Percentiles rank a stretch among this genome's conserved stretches.
Evolutionary conservation across 306 rosid genomes (phyloP).

Genomic region (Prunus dulcis): DNA sequence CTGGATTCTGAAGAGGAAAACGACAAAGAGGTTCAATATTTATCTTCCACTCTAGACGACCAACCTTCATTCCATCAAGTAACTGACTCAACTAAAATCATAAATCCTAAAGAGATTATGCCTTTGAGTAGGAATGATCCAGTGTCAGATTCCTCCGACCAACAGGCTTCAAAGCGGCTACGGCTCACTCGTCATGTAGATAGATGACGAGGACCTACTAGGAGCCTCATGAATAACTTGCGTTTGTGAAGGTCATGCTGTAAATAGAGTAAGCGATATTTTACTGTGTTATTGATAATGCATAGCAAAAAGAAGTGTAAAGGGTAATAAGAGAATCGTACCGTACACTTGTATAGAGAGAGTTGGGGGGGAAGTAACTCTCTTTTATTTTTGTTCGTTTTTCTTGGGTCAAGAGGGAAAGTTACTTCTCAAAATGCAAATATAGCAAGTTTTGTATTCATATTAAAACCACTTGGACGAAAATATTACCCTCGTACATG

Average conservation of each 20-base stretch:
- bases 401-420: too few relatives aligned
- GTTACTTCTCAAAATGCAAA: too few relatives aligned
- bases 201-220: conserved; percentile 19
- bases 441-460: background rate
- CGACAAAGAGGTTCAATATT: conserved; percentile 6
- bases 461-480: too few relatives aligned
- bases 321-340: background rate
- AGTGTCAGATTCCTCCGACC: conserved; percentile 17
- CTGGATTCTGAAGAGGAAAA: conserved; percentile 50
- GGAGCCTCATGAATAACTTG: conserved; percentile 24
- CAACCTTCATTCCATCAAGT: conserved; percentile 5
- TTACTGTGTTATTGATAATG: too few relatives aligned
- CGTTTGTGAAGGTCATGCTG: conserved; percentile 20
- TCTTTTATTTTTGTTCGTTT: too few relatives aligned
- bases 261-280: background rate
- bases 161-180: conserved; percentile 33
- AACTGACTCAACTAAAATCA: conserved; percentile 21
- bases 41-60: conserved; percentile 20
- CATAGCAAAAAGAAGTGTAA: background rate
- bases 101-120: conserved; percentile 27
- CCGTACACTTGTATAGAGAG: background rate
- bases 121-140: conserved; percentile 18
- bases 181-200: conserved; percentile 23
- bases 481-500: too few relatives aligned
- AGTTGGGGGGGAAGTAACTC: too few relatives aligned